Percentiles rank a stretch among this genome's conserved stretches.
Conservation (phyloP, 1,284 basidiomycete genomes). For the Testicularia cyperi region DNA sequence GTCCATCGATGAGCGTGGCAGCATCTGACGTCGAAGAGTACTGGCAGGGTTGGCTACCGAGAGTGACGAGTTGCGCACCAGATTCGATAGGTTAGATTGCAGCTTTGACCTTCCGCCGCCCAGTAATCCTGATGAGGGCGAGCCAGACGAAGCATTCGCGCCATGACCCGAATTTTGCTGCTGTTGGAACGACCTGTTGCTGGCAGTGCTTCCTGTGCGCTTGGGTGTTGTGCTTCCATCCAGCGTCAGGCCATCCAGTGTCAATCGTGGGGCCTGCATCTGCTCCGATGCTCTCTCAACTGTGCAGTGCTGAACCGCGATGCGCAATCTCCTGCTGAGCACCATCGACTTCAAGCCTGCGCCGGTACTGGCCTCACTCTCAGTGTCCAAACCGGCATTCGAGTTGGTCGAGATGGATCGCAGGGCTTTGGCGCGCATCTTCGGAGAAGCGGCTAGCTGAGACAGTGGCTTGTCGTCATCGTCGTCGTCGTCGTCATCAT, state of each 20-base stretch:
- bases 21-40: not conserved
- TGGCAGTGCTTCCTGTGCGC: not conserved
- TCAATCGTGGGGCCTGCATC: not conserved
- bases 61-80: constrained; percentile 10
- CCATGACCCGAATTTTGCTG: constrained; percentile 1
- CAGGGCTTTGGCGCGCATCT: not conserved
- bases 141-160: not conserved
- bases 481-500: constrained; percentile 3
- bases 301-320: constrained; percentile 1
- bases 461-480: constrained; percentile 30
- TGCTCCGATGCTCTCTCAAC: not conserved
- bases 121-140: not conserved
- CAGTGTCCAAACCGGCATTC: not conserved
- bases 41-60: not conserved
- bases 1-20: not conserved
- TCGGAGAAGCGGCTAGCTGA: constrained; percentile 10
- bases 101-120: constrained; percentile 7
- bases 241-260: not conserved
- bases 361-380: not conserved
- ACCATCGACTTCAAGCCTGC: not conserved
- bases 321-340: not conserved
- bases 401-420: not conserved
- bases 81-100: constrained; percentile 15
- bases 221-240: not conserved
- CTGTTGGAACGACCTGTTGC: no score